Base-by-base conservation (phyloP, 805 yeast genomes). In the Ogataea dorogensis region DNA sequence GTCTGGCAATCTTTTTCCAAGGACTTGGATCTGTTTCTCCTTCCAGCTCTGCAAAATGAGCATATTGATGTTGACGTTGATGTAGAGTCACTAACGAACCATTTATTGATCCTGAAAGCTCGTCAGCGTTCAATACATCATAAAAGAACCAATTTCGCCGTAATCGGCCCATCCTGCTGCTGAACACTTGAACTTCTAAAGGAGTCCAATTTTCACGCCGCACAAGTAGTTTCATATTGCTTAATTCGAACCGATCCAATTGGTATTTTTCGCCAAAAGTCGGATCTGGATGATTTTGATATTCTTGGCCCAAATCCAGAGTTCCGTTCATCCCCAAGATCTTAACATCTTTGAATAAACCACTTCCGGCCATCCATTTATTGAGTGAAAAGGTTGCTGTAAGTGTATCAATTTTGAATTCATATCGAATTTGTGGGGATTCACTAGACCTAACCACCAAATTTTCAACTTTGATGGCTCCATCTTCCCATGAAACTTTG, bases 61-160 rank as follows among this genome's bases (percentile, higher is more conserved):
- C 73, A 42, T 70, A 59, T 37, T 73, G 71, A 42, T 73, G 71
- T 52, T 83, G 91, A 48, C 84, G 74, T 53, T 82, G 82, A 49
- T 84, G 93, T 15, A 85, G 70, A 0, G 88, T 81, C 60, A 84
- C 83, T 58, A 85, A 65, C 1, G 93, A 77, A 36, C 81, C 81
- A 51, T 83, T 81, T 10, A 84, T 67, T 0, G 89, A 76, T 0
- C 94, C 94, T 11, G 84, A 77, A 20, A 81, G 77, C 31, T 80
- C 77, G 38, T 70, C 70, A 10, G 88, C 86, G 53, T 78, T 79
- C 60, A 84, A 71, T 36, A 84, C 69, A 56, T 85, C 93, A 38
- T 79, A 62, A 27, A 81, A 59, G 18, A 79, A 49, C 67, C 82
- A 71, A 36, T 72, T 68, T 7, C 78, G 70, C 27, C 86, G 64